phyloP scores from a whole-genome alignment of 2,329 filamentous ascomycete species.

The Zasmidium angulare region DNA sequence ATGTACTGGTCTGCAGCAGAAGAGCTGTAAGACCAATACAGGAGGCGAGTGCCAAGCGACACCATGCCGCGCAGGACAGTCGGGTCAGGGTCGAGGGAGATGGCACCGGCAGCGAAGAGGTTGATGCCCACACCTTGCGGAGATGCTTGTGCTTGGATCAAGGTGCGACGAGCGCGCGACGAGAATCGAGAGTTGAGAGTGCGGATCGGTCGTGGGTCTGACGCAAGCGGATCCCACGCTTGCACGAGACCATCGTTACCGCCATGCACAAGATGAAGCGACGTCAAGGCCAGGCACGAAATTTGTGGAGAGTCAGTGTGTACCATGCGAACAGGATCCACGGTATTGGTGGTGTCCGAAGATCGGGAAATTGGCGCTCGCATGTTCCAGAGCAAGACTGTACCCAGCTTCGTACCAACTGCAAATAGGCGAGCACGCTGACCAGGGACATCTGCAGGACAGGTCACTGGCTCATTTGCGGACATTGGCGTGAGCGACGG shows the following conservation, averaged over 20 bases:
- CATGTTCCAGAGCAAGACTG: slow-evolving; percentile 82
- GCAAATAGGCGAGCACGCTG: slow-evolving; percentile 79
- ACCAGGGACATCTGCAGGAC: slow-evolving; percentile 70
- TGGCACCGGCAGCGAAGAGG: slow-evolving; percentile 78
- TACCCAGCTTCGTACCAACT: slow-evolving; percentile 74
- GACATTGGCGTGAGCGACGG: slow-evolving; percentile 55
- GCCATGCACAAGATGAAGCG: slow-evolving; percentile 86
- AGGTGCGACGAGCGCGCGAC: slow-evolving; percentile 75
- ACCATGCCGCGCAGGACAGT: slow-evolving; percentile 83
- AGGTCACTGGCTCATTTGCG: slow-evolving; percentile 44
- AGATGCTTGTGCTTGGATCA: slow-evolving; percentile 65
- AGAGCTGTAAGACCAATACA: slow-evolving; percentile 95
- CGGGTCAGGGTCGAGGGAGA: slow-evolving; percentile 83
- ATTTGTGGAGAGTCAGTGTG: slow-evolving; percentile 89
- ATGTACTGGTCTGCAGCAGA: slow-evolving; percentile 69
- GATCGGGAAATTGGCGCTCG: slow-evolving; percentile 63
- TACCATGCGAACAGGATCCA: slow-evolving; percentile 75
- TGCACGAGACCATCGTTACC: slow-evolving; percentile 94
- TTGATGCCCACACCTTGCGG: slow-evolving; percentile 69
- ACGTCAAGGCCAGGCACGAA: slow-evolving; percentile 77
- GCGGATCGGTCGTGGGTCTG: slow-evolving; percentile 72
- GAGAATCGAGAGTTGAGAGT: slow-evolving; percentile 85
- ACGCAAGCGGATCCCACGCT: slow-evolving; percentile 93
- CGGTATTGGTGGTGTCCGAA: slow-evolving; percentile 54
- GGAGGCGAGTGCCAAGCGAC: slow-evolving; percentile 79